Base-by-base conservation (phyloP, 345 rosid genomes). In the Aegle marmelos region DNA sequence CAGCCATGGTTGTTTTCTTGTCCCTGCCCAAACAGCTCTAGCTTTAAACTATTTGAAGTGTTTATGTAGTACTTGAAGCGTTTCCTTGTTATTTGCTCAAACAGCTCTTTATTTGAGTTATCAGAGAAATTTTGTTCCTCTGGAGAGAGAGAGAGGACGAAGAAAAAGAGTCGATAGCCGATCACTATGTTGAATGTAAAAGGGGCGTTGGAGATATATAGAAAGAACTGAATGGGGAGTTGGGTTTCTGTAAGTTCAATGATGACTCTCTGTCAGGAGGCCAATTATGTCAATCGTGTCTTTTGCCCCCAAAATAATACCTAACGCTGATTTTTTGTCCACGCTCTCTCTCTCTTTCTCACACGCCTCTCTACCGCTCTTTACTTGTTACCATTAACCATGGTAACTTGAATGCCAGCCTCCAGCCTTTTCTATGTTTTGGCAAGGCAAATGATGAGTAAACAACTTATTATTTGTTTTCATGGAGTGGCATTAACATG, bases 261-360 rank as follows among this genome's bases (percentile, higher is more conserved):
- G 86, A 91, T 88, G 90, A 87, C 85, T 82, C 57, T 63, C 56
- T 80, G 89, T 89, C 92, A 80, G 89, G 82, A 72, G 79, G 78
- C 88, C 83, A 85, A 82, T 87, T 86, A 85, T 82, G 87, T 84
- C 88, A 86, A 84, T 86, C 90, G 86, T 86, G 86, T 72, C 86
- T 64, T 82, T 80, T 83, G 86, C 87, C 79, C 83, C 83, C 75
- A 59, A 36, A 72, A 78, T 70, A 80, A 77, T 78, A 75, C 83
- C 79, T 25, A 78, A 65, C 80, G 59, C 75, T 78, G 65, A 61
- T 66, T 8, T 34, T 58, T 68, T 73, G 68, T 76, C 50, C 76
- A 48, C 78, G 13, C 59, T 4, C 56, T 2, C 9, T 13, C 30
- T 48, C 25, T 53, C 45, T 69, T 16, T 13, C 50, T 45, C 50